A percentile compares a stretch with the other conserved stretches of the same genome.
phyloP scores from a whole-genome alignment of 805 yeast genomes.

The Ogataea chonburiensis region DNA sequence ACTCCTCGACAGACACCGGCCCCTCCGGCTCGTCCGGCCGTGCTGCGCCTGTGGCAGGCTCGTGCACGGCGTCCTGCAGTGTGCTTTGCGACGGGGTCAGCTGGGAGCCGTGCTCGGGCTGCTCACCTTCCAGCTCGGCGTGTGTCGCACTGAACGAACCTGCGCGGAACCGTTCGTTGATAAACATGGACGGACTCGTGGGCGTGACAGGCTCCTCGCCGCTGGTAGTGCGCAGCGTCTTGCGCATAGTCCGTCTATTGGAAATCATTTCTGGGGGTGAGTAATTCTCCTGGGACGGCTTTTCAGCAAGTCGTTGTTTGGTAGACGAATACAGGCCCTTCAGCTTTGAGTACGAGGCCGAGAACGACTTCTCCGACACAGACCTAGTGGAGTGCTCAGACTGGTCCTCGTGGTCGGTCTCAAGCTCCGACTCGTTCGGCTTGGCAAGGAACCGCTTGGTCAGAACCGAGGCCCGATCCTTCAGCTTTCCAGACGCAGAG shows the following conservation, averaged over 20 bases:
- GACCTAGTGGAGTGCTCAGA: background rate
- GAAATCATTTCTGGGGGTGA: conserved; percentile 68
- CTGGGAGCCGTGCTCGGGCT: too few relatives aligned
- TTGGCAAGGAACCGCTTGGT: conserved; percentile 10
- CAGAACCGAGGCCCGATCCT: conserved; percentile 15
- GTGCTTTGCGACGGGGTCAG: too few relatives aligned
- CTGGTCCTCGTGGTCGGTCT: background rate
- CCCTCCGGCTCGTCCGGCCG: too few relatives aligned
- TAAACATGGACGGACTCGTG: conserved; percentile 28
- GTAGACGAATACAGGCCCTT: conserved; percentile 69
- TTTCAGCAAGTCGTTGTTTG: conserved; percentile 28
- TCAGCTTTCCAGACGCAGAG: conserved; percentile 12
- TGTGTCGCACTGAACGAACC: conserved; percentile 8
- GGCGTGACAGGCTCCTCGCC: conserved; percentile 10
- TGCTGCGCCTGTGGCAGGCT: too few relatives aligned
- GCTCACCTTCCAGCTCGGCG: conserved; percentile 2
- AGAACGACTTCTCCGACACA: conserved; percentile 26
- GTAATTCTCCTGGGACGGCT: conserved; percentile 15
- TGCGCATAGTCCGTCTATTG: conserved; percentile 40
- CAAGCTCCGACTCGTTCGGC: background rate
- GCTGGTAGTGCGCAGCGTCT: conserved; percentile 1
- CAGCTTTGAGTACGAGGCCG: conserved; percentile 53
- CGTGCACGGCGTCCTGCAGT: too few relatives aligned
- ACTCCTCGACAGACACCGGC: too few relatives aligned
- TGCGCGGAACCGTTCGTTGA: conserved; percentile 23